phyloP scores from a whole-genome alignment of 495 filamentous ascomycete species.

The Glarea lozoyensis region DNA sequence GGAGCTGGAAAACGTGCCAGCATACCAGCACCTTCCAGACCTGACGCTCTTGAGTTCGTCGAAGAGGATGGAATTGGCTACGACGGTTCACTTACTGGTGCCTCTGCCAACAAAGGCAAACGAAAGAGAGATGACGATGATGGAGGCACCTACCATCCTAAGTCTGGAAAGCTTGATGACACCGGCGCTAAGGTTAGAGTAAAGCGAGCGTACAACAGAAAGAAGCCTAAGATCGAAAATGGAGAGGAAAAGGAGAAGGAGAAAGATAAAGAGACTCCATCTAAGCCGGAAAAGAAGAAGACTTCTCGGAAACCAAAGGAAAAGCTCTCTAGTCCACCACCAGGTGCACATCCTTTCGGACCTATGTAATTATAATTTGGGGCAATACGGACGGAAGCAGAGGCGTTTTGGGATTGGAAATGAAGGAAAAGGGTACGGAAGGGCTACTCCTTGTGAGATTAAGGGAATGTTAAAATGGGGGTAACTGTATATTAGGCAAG shows the following conservation, averaged over 20 bases:
- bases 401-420: background rate
- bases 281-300: background rate
- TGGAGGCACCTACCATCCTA: slow-evolving; percentile 62
- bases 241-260: slow-evolving; percentile 6
- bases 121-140: slow-evolving; percentile 50
- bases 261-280: background rate
- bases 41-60: slow-evolving; percentile 22
- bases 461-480: no score
- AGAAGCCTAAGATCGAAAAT: slow-evolving; percentile 13
- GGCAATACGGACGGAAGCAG: no score
- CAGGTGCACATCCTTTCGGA: slow-evolving; percentile 10
- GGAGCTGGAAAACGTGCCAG: slow-evolving; percentile 30
- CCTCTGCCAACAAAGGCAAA: slow-evolving; percentile 32
- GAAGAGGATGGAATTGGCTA: slow-evolving; percentile 23
- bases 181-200: background rate
- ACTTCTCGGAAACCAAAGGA: slow-evolving; percentile 10
- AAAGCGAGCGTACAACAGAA: slow-evolving; percentile 2
- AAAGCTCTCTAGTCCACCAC: slow-evolving; percentile 3
- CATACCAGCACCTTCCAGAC: slow-evolving; percentile 23
- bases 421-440: no score
- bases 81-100: slow-evolving; percentile 27
- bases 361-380: slow-evolving; percentile 2
- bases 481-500: no score
- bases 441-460: no score
- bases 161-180: slow-evolving; percentile 21